phyloP scores from a whole-genome alignment of 1,284 basidiomycete species.

The Marasmius sp. region DNA sequence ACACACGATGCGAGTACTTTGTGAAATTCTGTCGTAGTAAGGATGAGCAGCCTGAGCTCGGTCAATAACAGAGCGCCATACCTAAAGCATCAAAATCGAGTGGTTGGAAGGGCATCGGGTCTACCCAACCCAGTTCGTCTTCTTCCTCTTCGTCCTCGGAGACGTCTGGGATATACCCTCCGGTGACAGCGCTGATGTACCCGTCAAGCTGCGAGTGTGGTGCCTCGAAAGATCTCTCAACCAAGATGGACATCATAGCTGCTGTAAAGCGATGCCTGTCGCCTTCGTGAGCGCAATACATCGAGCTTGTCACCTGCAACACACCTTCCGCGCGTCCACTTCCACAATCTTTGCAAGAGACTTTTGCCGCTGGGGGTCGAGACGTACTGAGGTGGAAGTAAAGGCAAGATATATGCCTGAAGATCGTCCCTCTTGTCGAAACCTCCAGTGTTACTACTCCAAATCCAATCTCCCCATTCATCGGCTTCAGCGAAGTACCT shows the following conservation, averaged over 20 bases:
- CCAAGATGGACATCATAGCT: neutral
- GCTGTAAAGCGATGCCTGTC: neutral
- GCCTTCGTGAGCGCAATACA: neutral
- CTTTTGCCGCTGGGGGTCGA: neutral
- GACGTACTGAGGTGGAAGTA: neutral
- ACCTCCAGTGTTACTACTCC: constrained; percentile 8
- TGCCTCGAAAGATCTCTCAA: neutral
- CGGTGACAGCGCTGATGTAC: neutral
- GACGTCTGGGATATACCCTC: neutral
- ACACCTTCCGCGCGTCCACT: constrained; percentile 12
- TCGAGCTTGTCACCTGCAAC: no score
- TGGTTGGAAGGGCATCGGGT: neutral
- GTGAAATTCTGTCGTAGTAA: no score
- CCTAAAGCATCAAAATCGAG: neutral
- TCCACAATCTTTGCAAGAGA: constrained; percentile 4
- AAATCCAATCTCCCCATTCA: neutral
- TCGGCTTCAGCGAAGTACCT: neutral
- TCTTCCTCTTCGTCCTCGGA: neutral
- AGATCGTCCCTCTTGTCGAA: constrained; percentile 7
- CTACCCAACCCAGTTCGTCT: neutral
- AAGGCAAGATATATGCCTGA: neutral
- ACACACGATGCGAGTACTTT: no score
- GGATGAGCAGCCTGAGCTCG: no score
- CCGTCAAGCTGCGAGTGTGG: neutral
- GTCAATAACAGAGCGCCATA: no score